Evolutionary conservation across 495 filamentous ascomycete species (phyloP).

Genomic region (Penicillium salamii): DNA sequence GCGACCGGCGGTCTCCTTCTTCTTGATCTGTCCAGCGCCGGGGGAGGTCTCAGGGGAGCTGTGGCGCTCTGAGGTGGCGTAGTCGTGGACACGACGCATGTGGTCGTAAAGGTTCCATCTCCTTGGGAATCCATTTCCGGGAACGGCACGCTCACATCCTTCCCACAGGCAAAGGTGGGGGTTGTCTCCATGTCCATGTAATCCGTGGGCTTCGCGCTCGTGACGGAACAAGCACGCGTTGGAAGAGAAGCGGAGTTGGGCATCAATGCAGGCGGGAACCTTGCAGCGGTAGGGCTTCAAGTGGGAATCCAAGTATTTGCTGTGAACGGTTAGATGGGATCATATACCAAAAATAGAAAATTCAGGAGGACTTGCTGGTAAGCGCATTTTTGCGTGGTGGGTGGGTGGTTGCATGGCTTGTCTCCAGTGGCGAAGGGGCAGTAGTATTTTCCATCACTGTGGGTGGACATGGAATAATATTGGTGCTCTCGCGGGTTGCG

Average conservation of each 20-base stretch:
- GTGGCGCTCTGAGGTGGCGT: conserved; percentile 50
- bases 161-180: conserved; percentile 81
- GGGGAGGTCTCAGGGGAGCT: conserved; percentile 46
- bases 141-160: conserved; percentile 75
- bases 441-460: conserved; percentile 78
- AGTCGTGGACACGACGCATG: conserved; percentile 90
- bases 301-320: conserved; percentile 94
- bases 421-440: conserved; percentile 76
- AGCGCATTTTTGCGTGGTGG: conserved; percentile 93
- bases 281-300: conserved; percentile 93
- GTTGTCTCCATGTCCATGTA: conserved; percentile 91
- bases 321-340: conserved; percentile 45
- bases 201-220: conserved; percentile 89
- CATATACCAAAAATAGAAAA: conserved; percentile 1
- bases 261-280: conserved; percentile 69
- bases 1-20: conserved; percentile 41
- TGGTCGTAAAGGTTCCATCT: conserved; percentile 94
- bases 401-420: conserved; percentile 74
- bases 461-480: conserved; percentile 69
- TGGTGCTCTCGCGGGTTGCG: conserved; percentile 73
- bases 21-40: conserved; percentile 29
- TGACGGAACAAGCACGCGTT: conserved; percentile 94
- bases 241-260: conserved; percentile 73
- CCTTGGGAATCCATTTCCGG: conserved; percentile 84
- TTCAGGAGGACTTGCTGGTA: conserved; percentile 76